These are phyloP conservation scores for Truncatella angustata DNA, from an alignment of 2,329 filamentous ascomycete genomes.

Conservation along the genomic window DNA sequence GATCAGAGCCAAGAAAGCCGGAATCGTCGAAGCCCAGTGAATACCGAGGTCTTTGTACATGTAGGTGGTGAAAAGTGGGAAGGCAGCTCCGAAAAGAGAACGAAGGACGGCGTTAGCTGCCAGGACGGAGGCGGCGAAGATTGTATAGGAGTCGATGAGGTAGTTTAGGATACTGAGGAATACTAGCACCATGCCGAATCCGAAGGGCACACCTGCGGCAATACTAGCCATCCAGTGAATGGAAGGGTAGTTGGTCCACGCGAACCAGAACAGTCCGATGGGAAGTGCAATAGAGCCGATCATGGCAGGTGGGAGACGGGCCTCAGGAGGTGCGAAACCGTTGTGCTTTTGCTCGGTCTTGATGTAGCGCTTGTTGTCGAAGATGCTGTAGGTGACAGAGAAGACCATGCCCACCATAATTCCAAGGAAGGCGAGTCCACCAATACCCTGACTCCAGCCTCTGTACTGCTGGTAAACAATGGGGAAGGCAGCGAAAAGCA, in stretches of 20 bases:
- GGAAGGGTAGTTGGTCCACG: constrained; percentile 59
- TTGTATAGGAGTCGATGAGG: constrained; percentile 56
- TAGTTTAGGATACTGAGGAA: constrained; percentile 59
- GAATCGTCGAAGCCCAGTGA: constrained; percentile 11
- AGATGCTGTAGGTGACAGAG: constrained; percentile 54
- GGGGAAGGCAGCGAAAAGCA: constrained; percentile 60
- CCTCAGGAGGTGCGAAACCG: constrained; percentile 64
- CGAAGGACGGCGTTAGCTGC: constrained; percentile 71
- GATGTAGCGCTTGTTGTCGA: constrained; percentile 54
- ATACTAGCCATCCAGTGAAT: constrained; percentile 53
- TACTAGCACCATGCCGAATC: constrained; percentile 46
- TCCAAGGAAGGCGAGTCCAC: constrained; percentile 66
- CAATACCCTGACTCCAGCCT: constrained; percentile 58
- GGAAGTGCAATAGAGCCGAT: constrained; percentile 63
- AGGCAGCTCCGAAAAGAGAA: constrained; percentile 69
- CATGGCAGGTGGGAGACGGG: constrained; percentile 60
- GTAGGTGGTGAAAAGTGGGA: constrained; percentile 67
- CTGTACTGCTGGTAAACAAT: constrained; percentile 64
- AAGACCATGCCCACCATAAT: constrained; percentile 65
- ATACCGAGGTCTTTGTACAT: constrained; percentile 11
- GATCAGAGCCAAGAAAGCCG: constrained; percentile 31
- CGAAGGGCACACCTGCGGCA: constrained; percentile 34
- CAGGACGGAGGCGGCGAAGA: constrained; percentile 73
- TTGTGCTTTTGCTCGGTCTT: constrained; percentile 24
- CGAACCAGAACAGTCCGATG: constrained; percentile 65